These are phyloP conservation scores for Termitomyces eurrhizus DNA, from an alignment of 768 basidiomycete genomes.

Conservation along the genomic window DNA sequence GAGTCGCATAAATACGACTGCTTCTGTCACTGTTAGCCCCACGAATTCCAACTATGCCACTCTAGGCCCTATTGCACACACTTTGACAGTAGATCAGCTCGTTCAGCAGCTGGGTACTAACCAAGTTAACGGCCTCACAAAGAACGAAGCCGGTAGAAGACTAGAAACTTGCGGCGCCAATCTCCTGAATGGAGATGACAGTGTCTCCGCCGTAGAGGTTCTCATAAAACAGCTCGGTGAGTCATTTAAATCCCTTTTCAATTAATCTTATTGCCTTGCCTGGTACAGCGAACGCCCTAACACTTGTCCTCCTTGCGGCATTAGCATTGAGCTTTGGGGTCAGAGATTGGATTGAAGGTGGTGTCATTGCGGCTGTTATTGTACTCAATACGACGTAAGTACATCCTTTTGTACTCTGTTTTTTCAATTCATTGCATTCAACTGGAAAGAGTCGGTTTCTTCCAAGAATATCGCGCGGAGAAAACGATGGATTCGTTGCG, in stretches of 20 bases:
- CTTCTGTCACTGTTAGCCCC: constrained; percentile 28
- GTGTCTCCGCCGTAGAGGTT: constrained; percentile 31
- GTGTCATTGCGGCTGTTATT: constrained; percentile 44
- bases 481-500: constrained; percentile 49
- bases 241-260: constrained; percentile 2
- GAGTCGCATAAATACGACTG: constrained; percentile 28
- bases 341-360: constrained; percentile 49
- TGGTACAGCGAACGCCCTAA: constrained; percentile 37
- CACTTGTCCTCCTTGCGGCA: constrained; percentile 30
- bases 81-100: constrained; percentile 24
- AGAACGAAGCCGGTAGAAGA: constrained; percentile 30
- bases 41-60: constrained; percentile 27
- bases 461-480: constrained; percentile 45
- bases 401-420: background rate
- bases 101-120: constrained; percentile 29
- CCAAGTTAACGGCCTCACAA: constrained; percentile 30
- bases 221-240: constrained; percentile 32
- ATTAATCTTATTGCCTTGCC: background rate
- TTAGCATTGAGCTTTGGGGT: constrained; percentile 53
- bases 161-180: constrained; percentile 31
- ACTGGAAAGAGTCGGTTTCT: constrained; percentile 34
- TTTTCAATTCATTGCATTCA: background rate
- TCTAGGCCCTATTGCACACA: constrained; percentile 29
- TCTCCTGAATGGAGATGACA: constrained; percentile 28
- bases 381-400: constrained; percentile 36